Conservation (phyloP, 495 filamentous ascomycete species). For the Astrothelium subdiscretum region DNA sequence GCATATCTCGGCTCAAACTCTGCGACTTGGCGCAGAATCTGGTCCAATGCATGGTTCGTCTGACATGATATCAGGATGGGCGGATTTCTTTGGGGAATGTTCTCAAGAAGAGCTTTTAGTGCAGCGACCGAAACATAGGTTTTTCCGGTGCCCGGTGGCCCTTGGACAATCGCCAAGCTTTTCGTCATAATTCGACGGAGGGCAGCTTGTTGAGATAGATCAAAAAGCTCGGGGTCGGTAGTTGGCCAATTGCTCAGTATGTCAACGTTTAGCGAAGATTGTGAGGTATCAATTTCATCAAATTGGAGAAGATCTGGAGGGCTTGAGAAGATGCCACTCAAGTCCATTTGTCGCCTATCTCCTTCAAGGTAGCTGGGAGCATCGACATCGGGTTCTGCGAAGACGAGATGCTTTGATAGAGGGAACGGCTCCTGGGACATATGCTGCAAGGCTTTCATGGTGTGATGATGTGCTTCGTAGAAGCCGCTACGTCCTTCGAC, state of each 20-base stretch:
- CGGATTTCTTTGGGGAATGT: conserved; percentile 46
- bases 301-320: not conserved
- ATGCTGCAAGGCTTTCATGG: conserved; percentile 61
- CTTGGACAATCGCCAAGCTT: conserved; percentile 69
- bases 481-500: conserved; percentile 60
- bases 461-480: conserved; percentile 63
- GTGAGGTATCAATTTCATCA: conserved; percentile 11
- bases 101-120: conserved; percentile 54
- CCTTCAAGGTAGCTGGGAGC: conserved; percentile 39
- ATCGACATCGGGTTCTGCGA: conserved; percentile 34
- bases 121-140: conserved; percentile 66
- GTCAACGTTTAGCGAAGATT: conserved; percentile 29
- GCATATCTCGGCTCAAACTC: conserved; percentile 54
- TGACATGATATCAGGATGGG: conserved; percentile 73
- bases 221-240: conserved; percentile 41
- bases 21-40: conserved; percentile 59
- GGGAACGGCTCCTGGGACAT: conserved; percentile 53
- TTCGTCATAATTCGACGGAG: conserved; percentile 61
- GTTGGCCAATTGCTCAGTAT: conserved; percentile 43
- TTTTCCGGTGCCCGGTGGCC: conserved; percentile 87
- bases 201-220: conserved; percentile 57
- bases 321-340: not conserved
- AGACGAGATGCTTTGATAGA: conserved; percentile 48
- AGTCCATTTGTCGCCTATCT: conserved; percentile 9
- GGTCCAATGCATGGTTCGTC: conserved; percentile 90